Conservation (phyloP, 2,329 filamentous ascomycete genomes). For the Epichloe hybrida region DNA sequence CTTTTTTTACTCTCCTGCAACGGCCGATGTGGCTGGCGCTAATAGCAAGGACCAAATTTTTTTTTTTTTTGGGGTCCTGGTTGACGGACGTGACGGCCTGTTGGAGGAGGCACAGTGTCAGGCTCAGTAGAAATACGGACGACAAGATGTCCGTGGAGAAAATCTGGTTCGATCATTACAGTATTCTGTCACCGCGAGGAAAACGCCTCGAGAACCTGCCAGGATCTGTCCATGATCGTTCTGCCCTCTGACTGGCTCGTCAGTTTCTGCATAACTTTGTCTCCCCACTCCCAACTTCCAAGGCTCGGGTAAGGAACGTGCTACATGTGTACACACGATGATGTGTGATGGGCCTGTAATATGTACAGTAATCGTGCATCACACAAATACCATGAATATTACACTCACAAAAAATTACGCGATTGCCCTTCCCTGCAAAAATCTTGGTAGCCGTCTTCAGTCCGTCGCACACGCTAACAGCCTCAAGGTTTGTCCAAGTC, state of each 20-base stretch:
- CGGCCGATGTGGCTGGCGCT: background rate
- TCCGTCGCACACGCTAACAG: background rate
- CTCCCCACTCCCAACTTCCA: background rate
- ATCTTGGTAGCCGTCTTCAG: too few species aligned
- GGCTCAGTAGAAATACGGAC: background rate
- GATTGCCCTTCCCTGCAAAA: too few species aligned
- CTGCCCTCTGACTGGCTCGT: constrained; percentile 5
- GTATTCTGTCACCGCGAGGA: background rate
- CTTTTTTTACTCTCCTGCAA: too few species aligned
- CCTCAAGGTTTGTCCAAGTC: background rate
- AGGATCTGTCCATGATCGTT: constrained; percentile 1
- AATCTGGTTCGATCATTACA: too few species aligned
- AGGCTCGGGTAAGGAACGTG: background rate
- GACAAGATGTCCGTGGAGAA: background rate
- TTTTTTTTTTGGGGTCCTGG: too few species aligned
- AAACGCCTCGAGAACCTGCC: background rate
- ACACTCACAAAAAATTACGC: too few species aligned
- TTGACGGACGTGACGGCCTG: background rate
- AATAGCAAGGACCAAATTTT: background rate
- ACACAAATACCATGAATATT: too few species aligned
- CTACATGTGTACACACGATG: background rate
- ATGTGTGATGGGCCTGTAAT: background rate
- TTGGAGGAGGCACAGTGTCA: background rate
- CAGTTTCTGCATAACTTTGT: background rate
- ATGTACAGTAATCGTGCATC: too few species aligned